Conservation (phyloP, 192 early-diverging fungal genomes). For the Coemansia reversa region DNA sequence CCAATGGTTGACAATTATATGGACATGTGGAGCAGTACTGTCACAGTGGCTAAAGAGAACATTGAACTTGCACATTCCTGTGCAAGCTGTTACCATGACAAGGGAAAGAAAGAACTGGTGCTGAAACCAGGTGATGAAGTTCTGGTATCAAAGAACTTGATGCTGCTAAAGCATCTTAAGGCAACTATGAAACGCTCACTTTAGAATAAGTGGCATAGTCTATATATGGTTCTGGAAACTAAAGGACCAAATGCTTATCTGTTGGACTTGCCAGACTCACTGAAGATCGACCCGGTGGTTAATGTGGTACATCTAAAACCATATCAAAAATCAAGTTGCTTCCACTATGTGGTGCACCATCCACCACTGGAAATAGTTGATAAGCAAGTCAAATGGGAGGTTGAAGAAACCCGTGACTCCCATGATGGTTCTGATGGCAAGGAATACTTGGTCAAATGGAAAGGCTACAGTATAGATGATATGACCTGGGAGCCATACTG, state of each 20-base stretch:
- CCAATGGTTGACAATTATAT: conserved; percentile 1
- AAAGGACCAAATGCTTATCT: conserved; percentile 1
- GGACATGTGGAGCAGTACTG: not conserved
- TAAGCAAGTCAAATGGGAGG: not conserved
- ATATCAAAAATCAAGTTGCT: no score
- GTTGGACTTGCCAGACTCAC: not conserved
- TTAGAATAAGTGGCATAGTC: not conserved
- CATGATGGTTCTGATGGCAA: no score
- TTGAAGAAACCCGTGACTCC: not conserved
- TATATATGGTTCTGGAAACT: not conserved
- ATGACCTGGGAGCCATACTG: no score
- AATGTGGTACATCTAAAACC: not conserved
- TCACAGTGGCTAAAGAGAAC: not conserved
- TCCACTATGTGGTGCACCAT: no score
- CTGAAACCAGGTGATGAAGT: conserved; percentile 7
- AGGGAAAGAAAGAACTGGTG: not conserved
- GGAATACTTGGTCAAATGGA: no score
- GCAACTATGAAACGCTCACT: not conserved
- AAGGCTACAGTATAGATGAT: no score
- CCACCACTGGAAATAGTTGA: not conserved
- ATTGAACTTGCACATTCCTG: not conserved
- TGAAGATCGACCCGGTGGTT: not conserved
- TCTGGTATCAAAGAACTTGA: not conserved
- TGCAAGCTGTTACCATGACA: not conserved
- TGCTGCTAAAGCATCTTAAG: not conserved